Evolutionary conservation across 1,139 yeast genomes (phyloP), one percentile per base, ranked within the genome.

Genomic region (Saccharomycopsis hybrid): DNA sequence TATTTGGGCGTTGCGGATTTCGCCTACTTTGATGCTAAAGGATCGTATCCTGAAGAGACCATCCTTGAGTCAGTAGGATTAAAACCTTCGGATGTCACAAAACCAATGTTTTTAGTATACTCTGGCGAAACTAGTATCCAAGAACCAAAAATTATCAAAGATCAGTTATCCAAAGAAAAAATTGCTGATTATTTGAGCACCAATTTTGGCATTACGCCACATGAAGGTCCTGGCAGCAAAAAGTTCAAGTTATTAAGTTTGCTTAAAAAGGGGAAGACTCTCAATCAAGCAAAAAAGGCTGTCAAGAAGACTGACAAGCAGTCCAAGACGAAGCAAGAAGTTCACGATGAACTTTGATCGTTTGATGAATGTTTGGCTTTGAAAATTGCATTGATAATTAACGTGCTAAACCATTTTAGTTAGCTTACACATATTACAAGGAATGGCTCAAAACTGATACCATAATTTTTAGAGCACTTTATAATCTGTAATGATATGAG

Each of bases 1-100:
- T 85, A 80, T 64, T 64, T 84, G 43, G 76, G 71, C 2, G 58
- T 58, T 31, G 59, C 74, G 3, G 73, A 74, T 28, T 71, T 80
- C 51, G 78, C 64, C 1, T 67, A 66, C 52, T 50, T 66, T 29
- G 62, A 63, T 13, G 53, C 64, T n/a, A 59, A 57, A 37, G 48
- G 48, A n/a, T 25, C 31, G 11, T 54, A 43, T 29, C 40, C 54
- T 8, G 54, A 53, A 37, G 60, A 5, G 58, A 58, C 58, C 36
- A 57, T 57, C 28, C 60, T 25, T 5, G 64, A 62, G 54, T 67
- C 63, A 54, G 54, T 54, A 5, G 60, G 62, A 43, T 60, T 60
- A 56, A 28, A 45, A 41, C 24, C 30, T n/a, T 27, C 11, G 29
- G 41, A 54, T 56, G 46, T 54, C 66, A 36, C 56, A 29, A 44